phyloP scores from a whole-genome alignment of 352 stramenopile genomes.

The Globisporangium nodosum region DNA sequence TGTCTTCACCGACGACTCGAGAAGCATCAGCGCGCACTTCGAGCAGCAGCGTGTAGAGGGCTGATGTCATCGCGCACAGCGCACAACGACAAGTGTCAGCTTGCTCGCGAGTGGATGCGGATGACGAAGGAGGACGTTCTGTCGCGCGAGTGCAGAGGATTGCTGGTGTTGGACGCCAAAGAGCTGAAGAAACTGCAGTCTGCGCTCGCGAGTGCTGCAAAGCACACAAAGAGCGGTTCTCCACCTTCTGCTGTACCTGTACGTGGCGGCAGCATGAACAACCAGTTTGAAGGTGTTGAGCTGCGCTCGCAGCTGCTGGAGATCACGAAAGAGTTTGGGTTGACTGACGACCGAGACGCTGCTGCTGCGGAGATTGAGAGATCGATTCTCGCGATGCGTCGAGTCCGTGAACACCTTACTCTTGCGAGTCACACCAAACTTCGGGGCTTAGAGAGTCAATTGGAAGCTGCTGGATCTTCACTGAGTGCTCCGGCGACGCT shows the following conservation, averaged over 20 bases:
- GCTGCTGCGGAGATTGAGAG: not conserved
- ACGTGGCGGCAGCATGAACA: not conserved
- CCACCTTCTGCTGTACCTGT: conserved; percentile 3
- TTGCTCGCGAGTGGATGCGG: conserved; percentile 36
- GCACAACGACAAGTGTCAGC: not conserved
- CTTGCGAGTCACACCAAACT: not conserved
- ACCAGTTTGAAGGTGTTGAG: not conserved
- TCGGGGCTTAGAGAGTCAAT: conserved; percentile 3
- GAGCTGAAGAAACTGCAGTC: conserved; percentile 23
- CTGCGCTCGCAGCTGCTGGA: conserved; percentile 18
- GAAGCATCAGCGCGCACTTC: conserved; percentile 36
- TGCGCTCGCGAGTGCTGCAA: conserved; percentile 18
- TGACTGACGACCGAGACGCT: not conserved
- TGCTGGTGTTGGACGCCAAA: conserved; percentile 37
- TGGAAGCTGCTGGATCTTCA: conserved; percentile 4
- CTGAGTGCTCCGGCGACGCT: conserved; percentile 12
- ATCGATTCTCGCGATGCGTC: not conserved
- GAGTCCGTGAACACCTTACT: conserved; percentile 2
- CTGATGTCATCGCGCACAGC: conserved; percentile 1
- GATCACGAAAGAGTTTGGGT: conserved; percentile 25
- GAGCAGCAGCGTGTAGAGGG: conserved; percentile 10
- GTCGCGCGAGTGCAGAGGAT: conserved; percentile 31
- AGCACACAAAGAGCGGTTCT: conserved; percentile 9
- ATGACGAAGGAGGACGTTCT: conserved; percentile 50
- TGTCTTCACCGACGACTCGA: conserved; percentile 24